These are phyloP conservation scores for Globisporangium carolinianum DNA, from an alignment of 352 stramenopile genomes.

Conservation along the genomic window DNA sequence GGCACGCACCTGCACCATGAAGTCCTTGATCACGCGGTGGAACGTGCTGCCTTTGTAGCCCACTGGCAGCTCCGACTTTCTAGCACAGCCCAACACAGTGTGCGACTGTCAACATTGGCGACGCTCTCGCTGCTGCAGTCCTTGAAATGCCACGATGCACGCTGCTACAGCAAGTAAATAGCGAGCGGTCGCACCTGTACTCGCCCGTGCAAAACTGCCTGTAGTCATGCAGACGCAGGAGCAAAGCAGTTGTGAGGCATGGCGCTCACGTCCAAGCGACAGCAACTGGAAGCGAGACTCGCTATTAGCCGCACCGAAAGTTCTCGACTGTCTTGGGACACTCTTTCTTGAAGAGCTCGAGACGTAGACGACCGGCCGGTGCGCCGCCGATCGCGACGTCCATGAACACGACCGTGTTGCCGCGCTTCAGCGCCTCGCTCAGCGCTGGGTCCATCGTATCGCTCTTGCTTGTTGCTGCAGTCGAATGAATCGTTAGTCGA, in stretches of 20 bases:
- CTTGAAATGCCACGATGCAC: too few relatives aligned
- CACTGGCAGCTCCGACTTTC: constrained; percentile 75
- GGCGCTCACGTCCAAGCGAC: background rate
- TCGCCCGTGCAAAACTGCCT: constrained; percentile 97
- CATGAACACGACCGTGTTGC: constrained; percentile 95
- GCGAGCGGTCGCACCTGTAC: constrained; percentile 60
- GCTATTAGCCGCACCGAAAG: constrained; percentile 60
- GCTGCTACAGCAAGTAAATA: too few relatives aligned
- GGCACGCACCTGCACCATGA: constrained; percentile 74
- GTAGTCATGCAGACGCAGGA: constrained; percentile 5
- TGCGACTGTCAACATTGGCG: background rate
- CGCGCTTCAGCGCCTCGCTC: constrained; percentile 87
- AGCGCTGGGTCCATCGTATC: constrained; percentile 80
- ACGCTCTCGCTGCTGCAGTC: background rate
- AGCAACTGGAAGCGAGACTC: too few relatives aligned
- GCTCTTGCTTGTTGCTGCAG: background rate
- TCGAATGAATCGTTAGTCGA: too few relatives aligned
- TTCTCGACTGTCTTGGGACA: constrained; percentile 96
- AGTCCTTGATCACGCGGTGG: constrained; percentile 89
- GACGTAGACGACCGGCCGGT: constrained; percentile 87
- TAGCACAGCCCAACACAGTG: constrained; percentile 7
- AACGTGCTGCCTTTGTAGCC: constrained; percentile 87
- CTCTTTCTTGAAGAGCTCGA: constrained; percentile 96
- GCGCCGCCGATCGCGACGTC: constrained; percentile 88
- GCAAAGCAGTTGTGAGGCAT: constrained; percentile 3